Evolutionary conservation across 148 eudicot genomes (phyloP).

Genomic region (Chenopodium quinoa): DNA sequence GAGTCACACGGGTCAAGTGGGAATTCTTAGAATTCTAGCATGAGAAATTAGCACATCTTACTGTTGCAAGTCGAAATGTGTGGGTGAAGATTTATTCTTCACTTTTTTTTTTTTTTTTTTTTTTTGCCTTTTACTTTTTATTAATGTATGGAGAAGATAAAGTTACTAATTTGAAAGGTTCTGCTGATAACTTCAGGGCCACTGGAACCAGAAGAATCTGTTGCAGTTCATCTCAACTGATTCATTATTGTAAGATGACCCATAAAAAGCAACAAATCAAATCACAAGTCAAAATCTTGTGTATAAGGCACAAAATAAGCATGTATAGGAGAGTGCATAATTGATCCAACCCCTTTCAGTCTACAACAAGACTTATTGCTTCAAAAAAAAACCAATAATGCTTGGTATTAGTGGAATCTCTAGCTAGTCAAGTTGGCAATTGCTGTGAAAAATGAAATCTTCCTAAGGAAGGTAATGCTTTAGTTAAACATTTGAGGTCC

Average conservation of each 20-base stretch:
- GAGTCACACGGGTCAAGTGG: not conserved
- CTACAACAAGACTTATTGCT: slow-evolving; percentile 23
- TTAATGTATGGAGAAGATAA: not conserved
- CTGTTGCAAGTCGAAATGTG: not conserved
- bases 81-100: not conserved
- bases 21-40: slow-evolving; percentile 1
- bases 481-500: not conserved
- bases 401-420: slow-evolving; percentile 30
- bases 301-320: slow-evolving; percentile 14
- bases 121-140: too few relatives aligned
- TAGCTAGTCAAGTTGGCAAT: slow-evolving; percentile 31
- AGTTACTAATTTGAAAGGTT: not conserved
- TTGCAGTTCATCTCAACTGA: slow-evolving; percentile 26
- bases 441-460: slow-evolving; percentile 16
- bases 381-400: slow-evolving; percentile 17
- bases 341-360: slow-evolving; percentile 25
- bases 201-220: slow-evolving; percentile 26
- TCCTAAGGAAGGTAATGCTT: slow-evolving; percentile 22
- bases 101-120: not conserved
- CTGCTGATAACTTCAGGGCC: slow-evolving; percentile 16
- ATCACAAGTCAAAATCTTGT: slow-evolving; percentile 19
- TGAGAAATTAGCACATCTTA: not conserved
- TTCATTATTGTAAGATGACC: slow-evolving; percentile 24
- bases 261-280: slow-evolving; percentile 15
- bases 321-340: slow-evolving; percentile 15